Percentiles rank a stretch among this genome's conserved stretches.
These are phyloP conservation scores for Zygosaccharomyces pseudobailii DNA, from an alignment of 1,139 yeast genomes.

Conservation along the genomic window DNA sequence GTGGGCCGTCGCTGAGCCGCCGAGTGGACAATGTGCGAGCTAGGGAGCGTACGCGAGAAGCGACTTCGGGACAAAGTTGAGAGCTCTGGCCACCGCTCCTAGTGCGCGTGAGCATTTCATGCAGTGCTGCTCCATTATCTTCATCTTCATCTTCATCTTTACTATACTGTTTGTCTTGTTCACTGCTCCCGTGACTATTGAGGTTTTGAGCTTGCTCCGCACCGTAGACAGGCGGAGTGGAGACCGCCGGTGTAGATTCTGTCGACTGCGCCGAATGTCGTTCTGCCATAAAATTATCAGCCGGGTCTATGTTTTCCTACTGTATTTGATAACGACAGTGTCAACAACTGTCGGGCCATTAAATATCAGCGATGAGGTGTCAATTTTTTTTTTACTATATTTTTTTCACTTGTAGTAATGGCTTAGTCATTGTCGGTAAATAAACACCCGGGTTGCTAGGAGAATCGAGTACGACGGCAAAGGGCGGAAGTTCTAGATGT, in stretches of 20 bases:
- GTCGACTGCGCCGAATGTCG: not conserved
- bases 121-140: not conserved
- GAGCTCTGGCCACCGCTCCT: not conserved
- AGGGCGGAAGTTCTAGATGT: not conserved
- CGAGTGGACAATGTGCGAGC: conserved; percentile 25
- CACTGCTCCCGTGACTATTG: no score
- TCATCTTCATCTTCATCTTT: not conserved
- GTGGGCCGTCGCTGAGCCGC: conserved; percentile 9
- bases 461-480: not conserved
- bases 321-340: no score
- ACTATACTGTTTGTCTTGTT: no score
- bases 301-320: not conserved
- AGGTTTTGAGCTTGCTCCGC: not conserved
- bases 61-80: conserved; percentile 2
- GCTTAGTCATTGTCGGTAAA: not conserved
- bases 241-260: not conserved
- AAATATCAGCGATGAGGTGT: not conserved
- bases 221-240: not conserved
- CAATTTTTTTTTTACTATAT: not conserved
- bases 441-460: not conserved
- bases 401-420: not conserved
- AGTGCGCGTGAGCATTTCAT: not conserved
- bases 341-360: not conserved
- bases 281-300: not conserved
- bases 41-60: conserved; percentile 22